Evolutionary conservation across 1,284 basidiomycete genomes (phyloP).

Genomic region (Kalmanozyma brasiliensis): DNA sequence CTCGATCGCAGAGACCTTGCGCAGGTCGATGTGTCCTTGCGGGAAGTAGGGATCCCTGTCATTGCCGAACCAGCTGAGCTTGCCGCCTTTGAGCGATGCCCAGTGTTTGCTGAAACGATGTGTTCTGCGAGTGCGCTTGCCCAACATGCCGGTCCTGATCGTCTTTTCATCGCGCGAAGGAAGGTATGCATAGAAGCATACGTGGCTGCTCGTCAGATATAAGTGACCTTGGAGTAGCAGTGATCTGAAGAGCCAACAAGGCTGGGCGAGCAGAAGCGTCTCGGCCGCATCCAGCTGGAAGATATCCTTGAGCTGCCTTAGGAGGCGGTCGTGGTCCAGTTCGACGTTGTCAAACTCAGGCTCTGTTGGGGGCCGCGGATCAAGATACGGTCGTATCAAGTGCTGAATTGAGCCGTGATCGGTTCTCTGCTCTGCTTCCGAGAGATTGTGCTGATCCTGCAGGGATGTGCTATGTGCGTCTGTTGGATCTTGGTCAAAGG

Average conservation of each 20-base stretch:
- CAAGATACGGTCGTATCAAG: conserved; percentile 27
- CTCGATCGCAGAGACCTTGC: conserved; percentile 90
- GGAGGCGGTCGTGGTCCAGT: conserved; percentile 27
- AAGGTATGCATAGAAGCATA: conserved; percentile 97
- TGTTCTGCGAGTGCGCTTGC: conserved; percentile 54
- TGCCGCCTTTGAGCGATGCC: conserved; percentile 51
- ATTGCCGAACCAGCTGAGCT: conserved; percentile 61
- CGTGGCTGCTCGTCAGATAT: conserved; percentile 88
- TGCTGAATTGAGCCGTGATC: conserved; percentile 9
- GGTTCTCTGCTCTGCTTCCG: neutral
- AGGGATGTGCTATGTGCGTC: neutral
- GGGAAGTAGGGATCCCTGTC: conserved; percentile 92
- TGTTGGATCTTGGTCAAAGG: conserved; percentile 5
- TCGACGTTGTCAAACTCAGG: neutral
- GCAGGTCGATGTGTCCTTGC: conserved; percentile 90
- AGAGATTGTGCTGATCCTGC: neutral
- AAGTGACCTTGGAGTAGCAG: conserved; percentile 90
- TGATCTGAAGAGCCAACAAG: conserved; percentile 65
- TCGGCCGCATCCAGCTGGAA: conserved; percentile 48
- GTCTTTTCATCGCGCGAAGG: conserved; percentile 50
- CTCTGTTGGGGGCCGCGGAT: conserved; percentile 1
- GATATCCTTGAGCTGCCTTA: conserved; percentile 35
- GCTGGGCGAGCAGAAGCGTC: conserved; percentile 37
- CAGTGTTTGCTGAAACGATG: conserved; percentile 58
- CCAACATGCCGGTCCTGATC: conserved; percentile 41